A percentile compares a stretch with the other conserved stretches of the same genome.
phyloP scores from a whole-genome alignment of 129 eudicot genomes.

The Flaveria ramosissima region DNA sequence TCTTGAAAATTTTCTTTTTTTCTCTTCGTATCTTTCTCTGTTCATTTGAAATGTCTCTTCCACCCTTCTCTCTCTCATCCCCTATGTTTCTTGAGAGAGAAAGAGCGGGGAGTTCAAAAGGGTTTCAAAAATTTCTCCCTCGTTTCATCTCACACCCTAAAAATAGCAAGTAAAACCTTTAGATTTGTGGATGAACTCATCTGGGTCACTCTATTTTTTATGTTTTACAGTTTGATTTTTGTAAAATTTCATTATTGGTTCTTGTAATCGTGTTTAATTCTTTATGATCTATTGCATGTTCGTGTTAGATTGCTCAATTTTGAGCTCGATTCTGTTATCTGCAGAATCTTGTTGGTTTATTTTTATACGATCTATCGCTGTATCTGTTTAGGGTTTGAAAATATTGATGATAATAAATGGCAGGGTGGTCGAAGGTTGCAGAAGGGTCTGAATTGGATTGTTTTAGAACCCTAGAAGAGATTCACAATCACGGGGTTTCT shows the following conservation, averaged over 20 bases:
- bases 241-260: too few species aligned
- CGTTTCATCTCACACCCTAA: conserved; percentile 36
- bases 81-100: conserved; percentile 39
- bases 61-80: conserved; percentile 33
- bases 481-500: conserved; percentile 20
- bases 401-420: conserved; percentile 46
- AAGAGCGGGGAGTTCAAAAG: conserved; percentile 53
- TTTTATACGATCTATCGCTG: not conserved
- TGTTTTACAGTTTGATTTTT: not conserved
- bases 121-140: conserved; percentile 21
- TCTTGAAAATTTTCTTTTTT: conserved; percentile 9
- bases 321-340: conserved; percentile 12
- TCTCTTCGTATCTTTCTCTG: conserved; percentile 27
- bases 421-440: conserved; percentile 61
- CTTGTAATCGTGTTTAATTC: not conserved
- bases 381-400: conserved; percentile 59
- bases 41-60: conserved; percentile 43
- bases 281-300: not conserved
- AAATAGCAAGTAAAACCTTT: not conserved
- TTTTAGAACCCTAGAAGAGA: conserved; percentile 33
- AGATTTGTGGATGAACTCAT: not conserved
- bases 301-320: conserved; percentile 8
- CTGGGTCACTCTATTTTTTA: not conserved
- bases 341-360: not conserved
- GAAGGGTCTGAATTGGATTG: conserved; percentile 51